Evolutionary conservation across 257 asterid genomes (phyloP).

Genomic region (Nicotiana tomentosiformis): DNA sequence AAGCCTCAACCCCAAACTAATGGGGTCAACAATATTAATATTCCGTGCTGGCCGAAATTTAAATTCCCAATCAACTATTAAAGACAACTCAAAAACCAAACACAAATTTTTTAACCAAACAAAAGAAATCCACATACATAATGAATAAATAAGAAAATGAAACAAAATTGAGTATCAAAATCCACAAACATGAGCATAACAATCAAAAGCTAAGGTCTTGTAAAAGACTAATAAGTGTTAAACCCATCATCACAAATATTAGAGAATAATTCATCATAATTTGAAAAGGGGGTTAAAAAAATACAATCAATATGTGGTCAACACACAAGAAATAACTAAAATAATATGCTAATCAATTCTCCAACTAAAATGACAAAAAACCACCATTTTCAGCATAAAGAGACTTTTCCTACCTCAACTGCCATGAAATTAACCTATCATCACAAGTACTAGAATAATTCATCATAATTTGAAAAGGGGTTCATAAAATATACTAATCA

Average conservation of each 20-base stretch:
- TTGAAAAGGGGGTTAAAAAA: not conserved
- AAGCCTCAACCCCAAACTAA: not conserved
- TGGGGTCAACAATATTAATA: not conserved
- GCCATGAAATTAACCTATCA: not conserved
- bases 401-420: constrained; percentile 32
- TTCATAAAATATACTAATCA: not conserved
- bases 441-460: not conserved
- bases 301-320: not conserved
- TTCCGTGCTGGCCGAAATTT: not conserved
- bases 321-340: not conserved
- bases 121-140: not conserved
- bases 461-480: not conserved
- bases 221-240: not conserved
- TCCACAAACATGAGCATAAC: not conserved
- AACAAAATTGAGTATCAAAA: not conserved
- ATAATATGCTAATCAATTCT: not conserved
- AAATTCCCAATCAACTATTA: not conserved
- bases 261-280: not conserved
- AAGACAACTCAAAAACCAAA: not conserved
- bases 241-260: not conserved
- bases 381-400: not conserved
- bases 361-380: not conserved
- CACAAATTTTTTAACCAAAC: not conserved
- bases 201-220: not conserved
- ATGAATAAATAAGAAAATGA: not conserved